phyloP scores from a whole-genome alignment of 2,329 filamentous ascomycete species.

The Epichloe festucae region DNA sequence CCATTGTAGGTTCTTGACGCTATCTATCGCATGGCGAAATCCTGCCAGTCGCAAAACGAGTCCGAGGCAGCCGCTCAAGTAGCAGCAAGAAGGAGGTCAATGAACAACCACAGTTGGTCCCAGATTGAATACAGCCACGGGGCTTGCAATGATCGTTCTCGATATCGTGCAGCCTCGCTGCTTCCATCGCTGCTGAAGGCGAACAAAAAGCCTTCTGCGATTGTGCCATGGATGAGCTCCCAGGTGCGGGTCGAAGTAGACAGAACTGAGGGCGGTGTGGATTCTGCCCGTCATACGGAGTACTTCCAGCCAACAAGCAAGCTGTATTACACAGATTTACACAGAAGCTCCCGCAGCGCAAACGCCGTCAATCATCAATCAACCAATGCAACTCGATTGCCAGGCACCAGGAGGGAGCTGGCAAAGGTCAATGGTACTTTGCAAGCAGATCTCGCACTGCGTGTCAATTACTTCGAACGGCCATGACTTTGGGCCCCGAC shows the following conservation, averaged over 20 bases:
- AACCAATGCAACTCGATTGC: not conserved
- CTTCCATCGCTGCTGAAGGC: slow-evolving; percentile 12
- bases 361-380: not conserved
- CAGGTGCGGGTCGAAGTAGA: slow-evolving; percentile 16
- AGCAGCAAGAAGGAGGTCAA: not conserved
- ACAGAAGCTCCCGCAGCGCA: not conserved
- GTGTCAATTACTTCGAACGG: not conserved
- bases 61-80: not conserved
- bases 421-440: no score
- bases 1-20: slow-evolving; percentile 42
- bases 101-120: slow-evolving; percentile 2
- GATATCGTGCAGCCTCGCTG: slow-evolving; percentile 21
- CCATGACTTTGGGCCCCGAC: not conserved
- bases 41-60: not conserved
- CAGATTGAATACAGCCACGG: slow-evolving; percentile 8
- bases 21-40: slow-evolving; percentile 38
- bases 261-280: slow-evolving; percentile 19
- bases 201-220: slow-evolving; percentile 7
- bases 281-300: slow-evolving; percentile 18
- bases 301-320: not conserved
- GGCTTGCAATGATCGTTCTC: slow-evolving; percentile 5
- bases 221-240: slow-evolving; percentile 9
- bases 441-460: not conserved
- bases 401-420: not conserved
- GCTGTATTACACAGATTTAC: not conserved